These are phyloP conservation scores for Fusarium sp. DNA, from an alignment of 2,329 filamentous ascomycete genomes.

Conservation along the genomic window DNA sequence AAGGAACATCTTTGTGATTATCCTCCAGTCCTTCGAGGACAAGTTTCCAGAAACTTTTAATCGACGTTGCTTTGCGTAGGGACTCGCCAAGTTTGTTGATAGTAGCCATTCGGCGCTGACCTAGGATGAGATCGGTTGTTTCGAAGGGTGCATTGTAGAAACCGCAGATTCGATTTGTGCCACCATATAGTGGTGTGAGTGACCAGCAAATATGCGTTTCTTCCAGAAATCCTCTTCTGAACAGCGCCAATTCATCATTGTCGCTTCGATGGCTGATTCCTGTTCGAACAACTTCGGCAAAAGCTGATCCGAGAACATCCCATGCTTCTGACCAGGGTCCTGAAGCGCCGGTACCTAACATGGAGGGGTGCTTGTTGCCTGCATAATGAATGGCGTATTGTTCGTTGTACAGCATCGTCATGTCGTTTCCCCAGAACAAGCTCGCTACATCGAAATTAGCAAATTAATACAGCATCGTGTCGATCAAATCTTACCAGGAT, in stretches of 20 bases:
- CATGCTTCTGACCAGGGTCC: conserved; percentile 67
- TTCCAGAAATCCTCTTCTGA: conserved; percentile 53
- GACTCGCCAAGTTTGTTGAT: conserved; percentile 50
- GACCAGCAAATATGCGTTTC: conserved; percentile 56
- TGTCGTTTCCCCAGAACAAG: conserved; percentile 71
- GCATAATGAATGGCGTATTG: conserved; percentile 67
- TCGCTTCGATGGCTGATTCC: conserved; percentile 51
- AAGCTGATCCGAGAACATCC: conserved; percentile 49
- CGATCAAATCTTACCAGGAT: conserved; percentile 46
- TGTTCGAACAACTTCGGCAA: conserved; percentile 53
- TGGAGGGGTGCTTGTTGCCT: conserved; percentile 70
- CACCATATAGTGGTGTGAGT: conserved; percentile 54
- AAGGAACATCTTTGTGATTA: conserved; percentile 55
- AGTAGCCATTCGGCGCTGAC: conserved; percentile 50
- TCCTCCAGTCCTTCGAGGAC: conserved; percentile 51
- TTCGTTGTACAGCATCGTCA: conserved; percentile 74
- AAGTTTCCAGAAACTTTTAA: conserved; percentile 52
- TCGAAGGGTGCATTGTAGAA: conserved; percentile 57
- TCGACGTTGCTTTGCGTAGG: conserved; percentile 49
- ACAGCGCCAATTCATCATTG: conserved; percentile 50
- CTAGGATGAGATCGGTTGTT: conserved; percentile 51
- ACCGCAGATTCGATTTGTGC: conserved; percentile 51
- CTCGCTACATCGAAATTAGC: conserved; percentile 49
- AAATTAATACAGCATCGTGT: not conserved
- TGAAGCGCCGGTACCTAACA: conserved; percentile 69